Percentiles rank a stretch among this genome's conserved stretches.
These are phyloP conservation scores for Solanum hybrid DNA, from an alignment of 305 asterid species.

Conservation along the genomic window DNA sequence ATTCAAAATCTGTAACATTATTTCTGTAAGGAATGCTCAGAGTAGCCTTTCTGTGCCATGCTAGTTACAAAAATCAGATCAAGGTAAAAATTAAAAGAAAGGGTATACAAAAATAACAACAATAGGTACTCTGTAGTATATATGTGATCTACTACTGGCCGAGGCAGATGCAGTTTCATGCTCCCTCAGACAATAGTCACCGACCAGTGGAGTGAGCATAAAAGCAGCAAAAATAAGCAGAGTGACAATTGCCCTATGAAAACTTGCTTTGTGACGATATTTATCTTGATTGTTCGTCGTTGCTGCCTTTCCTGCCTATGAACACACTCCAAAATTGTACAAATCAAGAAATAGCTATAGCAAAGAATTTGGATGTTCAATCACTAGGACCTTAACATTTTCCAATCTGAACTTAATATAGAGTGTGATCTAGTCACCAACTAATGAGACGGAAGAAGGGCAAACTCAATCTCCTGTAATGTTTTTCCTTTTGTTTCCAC, in stretches of 20 bases:
- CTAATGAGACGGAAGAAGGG: constrained; percentile 47
- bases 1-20: neutral
- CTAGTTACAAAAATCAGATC: neutral
- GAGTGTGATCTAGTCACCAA: neutral
- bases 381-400: neutral
- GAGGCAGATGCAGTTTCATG: neutral
- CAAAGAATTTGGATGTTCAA: neutral
- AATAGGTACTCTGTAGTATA: neutral
- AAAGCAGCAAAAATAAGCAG: neutral
- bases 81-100: neutral
- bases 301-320: neutral
- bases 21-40: neutral
- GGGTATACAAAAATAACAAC: neutral
- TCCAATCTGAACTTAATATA: neutral
- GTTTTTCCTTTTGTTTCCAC: constrained; percentile 87
- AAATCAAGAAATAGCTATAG: neutral
- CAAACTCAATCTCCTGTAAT: constrained; percentile 76
- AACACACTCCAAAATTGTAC: neutral
- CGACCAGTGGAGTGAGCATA: neutral
- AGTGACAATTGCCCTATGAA: neutral
- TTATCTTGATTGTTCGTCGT: neutral
- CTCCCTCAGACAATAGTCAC: neutral
- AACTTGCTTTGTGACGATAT: neutral
- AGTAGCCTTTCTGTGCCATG: neutral
- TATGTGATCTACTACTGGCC: constrained; percentile 1